Base-by-base conservation (phyloP, 2,329 filamentous ascomycete species). In the Aulographum hederae region DNA sequence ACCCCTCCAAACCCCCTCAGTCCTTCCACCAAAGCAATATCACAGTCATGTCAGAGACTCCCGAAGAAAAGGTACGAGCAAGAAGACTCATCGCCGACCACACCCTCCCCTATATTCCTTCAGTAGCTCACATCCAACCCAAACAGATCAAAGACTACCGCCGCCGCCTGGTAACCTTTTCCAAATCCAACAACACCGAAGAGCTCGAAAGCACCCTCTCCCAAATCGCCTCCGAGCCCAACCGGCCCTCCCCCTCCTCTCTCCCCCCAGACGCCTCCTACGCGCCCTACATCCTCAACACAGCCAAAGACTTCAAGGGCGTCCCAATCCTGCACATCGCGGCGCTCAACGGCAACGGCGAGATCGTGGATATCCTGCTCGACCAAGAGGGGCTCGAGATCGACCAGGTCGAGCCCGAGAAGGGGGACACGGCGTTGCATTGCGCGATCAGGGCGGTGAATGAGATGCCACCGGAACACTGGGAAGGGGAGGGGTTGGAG, bases 261-360 rank as follows among this genome's bases (percentile, higher is more conserved):
- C 37, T 55, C 63, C 33, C 18, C 26, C 15, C 65, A 70, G 36
- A 65, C 16, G 8, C 27, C 27, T 17, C 27, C 12, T 14, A 78
- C 45, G 71, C 81, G 37, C 73, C 84, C 20, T 53, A 68, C 31
- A 73, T 92, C 41, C 72, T 98, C 51, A 98, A 98, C 62, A 67
- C 70, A 30, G 80, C 85, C 31, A 78, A 71, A 28, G 84, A 89
- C 45, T 73, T 84, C 8, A 65, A 94, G 57, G 89, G 89, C 32
- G 85, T 86, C 56, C 72, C 86, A 49, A 72, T 85, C 19, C 73
- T 94, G 51, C 89, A 95, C 56, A 72, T 94, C 43, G 89, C 85
- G 31, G 86, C 86, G 19, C 65, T 70, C 18, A 74, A 73, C 41
- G 89, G 89, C 44, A 81, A 84, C 57, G 75, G 82, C 59, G 78